Percentiles rank a stretch among this genome's conserved stretches.
Conservation (phyloP, 768 basidiomycete species). For the Russula olivacea region DNA sequence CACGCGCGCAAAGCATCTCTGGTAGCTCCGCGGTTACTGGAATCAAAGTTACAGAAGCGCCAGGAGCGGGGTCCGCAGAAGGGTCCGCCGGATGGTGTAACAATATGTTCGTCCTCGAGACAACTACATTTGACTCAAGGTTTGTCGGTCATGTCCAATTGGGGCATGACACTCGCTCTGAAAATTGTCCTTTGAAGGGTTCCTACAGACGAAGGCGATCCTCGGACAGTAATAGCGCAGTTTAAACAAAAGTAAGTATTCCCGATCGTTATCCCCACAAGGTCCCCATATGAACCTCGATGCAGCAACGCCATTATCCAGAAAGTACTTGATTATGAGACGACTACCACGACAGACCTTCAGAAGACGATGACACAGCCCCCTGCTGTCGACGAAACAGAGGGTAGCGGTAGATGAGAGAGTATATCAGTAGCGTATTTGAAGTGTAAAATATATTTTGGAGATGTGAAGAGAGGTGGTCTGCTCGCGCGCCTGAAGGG, state of each 20-base stretch:
- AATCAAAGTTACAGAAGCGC: conserved; percentile 65
- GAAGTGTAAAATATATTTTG: not conserved
- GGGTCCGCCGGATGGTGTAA: conserved; percentile 42
- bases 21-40: conserved; percentile 46
- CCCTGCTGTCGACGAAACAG: not conserved
- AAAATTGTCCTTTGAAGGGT: conserved; percentile 3
- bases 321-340: conserved; percentile 47
- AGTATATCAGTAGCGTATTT: not conserved
- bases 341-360: not conserved
- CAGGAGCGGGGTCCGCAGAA: conserved; percentile 55
- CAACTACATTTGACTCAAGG: conserved; percentile 50
- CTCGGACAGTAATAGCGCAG: conserved; percentile 48
- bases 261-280: not conserved
- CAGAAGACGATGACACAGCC: conserved; percentile 4
- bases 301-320: conserved; percentile 50
- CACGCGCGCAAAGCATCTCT: conserved; percentile 50
- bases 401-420: not conserved
- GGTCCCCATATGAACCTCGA: not conserved
- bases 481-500: conserved; percentile 10
- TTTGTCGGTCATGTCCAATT: not conserved
- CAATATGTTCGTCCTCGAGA: conserved; percentile 73
- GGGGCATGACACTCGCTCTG: not conserved
- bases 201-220: conserved; percentile 40
- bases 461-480: not conserved
- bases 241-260: conserved; percentile 61